Conservation (phyloP, 2,329 filamentous ascomycete species). For the Phoma sp. region DNA sequence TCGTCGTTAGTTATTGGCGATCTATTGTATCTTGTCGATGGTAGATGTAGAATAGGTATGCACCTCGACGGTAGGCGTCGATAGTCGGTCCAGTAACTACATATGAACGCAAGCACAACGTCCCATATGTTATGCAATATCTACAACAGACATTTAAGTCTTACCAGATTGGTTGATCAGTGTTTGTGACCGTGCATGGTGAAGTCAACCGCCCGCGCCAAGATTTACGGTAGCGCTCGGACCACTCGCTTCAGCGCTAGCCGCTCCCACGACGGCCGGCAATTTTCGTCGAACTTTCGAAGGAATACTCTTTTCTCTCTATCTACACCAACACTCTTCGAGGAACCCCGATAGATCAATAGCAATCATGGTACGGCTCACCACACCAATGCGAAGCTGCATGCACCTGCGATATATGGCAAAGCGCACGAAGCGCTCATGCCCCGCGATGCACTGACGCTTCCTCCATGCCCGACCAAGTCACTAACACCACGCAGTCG, state of each 20-base stretch:
- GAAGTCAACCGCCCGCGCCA: neutral
- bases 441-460: constrained; percentile 10
- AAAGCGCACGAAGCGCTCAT: constrained; percentile 1
- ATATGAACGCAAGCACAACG: no score
- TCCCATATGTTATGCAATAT: no score
- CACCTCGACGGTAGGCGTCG: no score
- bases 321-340: constrained; percentile 49
- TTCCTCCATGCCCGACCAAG: constrained; percentile 6
- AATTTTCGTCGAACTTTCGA: constrained; percentile 22
- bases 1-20: constrained; percentile 8
- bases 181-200: no score
- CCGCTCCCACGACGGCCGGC: constrained; percentile 4
- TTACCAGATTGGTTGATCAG: no score
- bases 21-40: neutral
- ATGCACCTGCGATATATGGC: neutral
- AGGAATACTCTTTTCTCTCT: constrained; percentile 20
- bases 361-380: constrained; percentile 51
- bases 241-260: constrained; percentile 11
- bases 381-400: constrained; percentile 6
- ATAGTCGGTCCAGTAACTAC: no score
- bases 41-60: no score
- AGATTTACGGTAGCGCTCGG: constrained; percentile 1
- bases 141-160: no score
- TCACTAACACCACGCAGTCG: constrained; percentile 68
- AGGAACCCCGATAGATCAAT: constrained; percentile 53